Evolutionary conservation across 2,329 filamentous ascomycete species (phyloP).

Genomic region (Diplodia seriata): DNA sequence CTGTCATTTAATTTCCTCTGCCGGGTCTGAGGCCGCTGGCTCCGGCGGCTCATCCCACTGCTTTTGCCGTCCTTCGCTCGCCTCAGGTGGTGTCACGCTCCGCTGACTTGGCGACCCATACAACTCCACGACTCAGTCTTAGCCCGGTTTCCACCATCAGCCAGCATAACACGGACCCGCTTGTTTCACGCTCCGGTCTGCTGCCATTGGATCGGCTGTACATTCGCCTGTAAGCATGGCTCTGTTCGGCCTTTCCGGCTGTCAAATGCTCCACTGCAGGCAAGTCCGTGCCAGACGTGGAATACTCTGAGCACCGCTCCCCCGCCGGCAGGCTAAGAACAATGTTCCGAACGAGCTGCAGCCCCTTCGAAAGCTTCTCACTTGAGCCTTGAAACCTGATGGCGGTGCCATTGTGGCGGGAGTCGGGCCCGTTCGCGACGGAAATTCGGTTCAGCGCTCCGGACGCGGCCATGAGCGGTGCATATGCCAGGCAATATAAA

Average conservation of each 20-base stretch:
- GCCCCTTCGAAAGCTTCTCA: conserved; percentile 7
- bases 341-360: conserved; percentile 12
- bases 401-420: conserved; percentile 24
- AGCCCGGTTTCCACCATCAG: conserved; percentile 9
- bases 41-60: conserved; percentile 26
- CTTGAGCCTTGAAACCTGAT: conserved; percentile 11
- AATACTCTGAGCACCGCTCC: neutral
- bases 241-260: conserved; percentile 12
- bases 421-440: conserved; percentile 5
- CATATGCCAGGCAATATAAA: conserved; percentile 14
- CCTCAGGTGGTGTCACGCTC: conserved; percentile 17
- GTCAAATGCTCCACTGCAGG: conserved; percentile 13
- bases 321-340: conserved; percentile 22
- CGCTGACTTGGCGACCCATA: conserved; percentile 23
- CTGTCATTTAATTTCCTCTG: conserved; percentile 23
- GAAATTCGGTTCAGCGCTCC: conserved; percentile 24
- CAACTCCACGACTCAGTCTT: conserved; percentile 19
- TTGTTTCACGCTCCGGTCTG: neutral
- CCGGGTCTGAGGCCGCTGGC: conserved; percentile 11
- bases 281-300: conserved; percentile 18
- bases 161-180: conserved; percentile 21
- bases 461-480: conserved; percentile 16
- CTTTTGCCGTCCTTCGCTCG: conserved; percentile 2
- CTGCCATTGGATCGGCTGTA: conserved; percentile 8
- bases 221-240: conserved; percentile 4